phyloP scores from a whole-genome alignment of 345 rosid species.

The Trapa incisa region DNA sequence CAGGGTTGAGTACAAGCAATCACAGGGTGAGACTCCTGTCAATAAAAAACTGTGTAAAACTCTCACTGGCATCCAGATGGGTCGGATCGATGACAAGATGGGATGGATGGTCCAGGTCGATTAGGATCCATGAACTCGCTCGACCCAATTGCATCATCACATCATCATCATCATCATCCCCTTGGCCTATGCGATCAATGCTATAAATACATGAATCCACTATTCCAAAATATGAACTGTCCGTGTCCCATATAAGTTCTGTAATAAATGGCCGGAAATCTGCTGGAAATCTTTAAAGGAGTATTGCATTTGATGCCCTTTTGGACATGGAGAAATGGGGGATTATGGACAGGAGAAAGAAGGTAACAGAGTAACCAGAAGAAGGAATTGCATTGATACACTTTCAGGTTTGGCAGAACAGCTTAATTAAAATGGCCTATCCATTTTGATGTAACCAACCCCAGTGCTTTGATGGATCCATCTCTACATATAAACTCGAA shows the following conservation, averaged over 20 bases:
- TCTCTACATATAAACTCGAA: neutral
- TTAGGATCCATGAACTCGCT: neutral
- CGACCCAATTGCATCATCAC: too few species aligned
- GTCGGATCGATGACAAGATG: conserved; percentile 38
- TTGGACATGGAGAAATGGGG: too few species aligned
- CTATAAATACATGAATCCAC: too few species aligned
- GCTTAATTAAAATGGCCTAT: neutral
- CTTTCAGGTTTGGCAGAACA: neutral
- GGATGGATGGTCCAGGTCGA: conserved; percentile 34
- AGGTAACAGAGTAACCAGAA: too few species aligned
- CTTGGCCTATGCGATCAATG: too few species aligned
- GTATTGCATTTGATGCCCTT: too few species aligned
- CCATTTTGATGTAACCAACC: neutral
- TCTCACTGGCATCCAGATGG: conserved; percentile 40
- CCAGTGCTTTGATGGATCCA: neutral
- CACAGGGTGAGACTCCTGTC: conserved; percentile 23
- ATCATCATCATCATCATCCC: too few species aligned
- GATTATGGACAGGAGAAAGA: too few species aligned
- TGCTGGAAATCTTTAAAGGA: too few species aligned
- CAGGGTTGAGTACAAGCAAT: conserved; percentile 34
- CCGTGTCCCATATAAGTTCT: too few species aligned
- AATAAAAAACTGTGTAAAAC: conserved; percentile 17
- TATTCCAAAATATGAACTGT: too few species aligned
- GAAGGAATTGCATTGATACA: neutral
- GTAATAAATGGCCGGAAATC: too few species aligned